phyloP scores from a whole-genome alignment of 495 filamentous ascomycete species.

The Bathelium albidoporum region DNA sequence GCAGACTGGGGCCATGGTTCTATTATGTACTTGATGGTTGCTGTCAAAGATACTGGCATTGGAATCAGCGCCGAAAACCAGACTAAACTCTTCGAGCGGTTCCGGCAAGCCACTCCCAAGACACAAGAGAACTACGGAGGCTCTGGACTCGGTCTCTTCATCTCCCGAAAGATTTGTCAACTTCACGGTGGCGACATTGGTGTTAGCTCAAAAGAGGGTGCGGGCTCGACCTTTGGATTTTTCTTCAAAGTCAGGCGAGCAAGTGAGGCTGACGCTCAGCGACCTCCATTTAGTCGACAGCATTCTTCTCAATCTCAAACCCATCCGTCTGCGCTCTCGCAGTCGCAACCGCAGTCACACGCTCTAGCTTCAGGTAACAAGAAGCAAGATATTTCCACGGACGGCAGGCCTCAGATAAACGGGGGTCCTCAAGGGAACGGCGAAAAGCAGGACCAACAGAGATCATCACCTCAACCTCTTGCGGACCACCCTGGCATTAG shows the following conservation, averaged over 20 bases:
- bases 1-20: slow-evolving; percentile 26
- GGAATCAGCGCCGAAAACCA: slow-evolving; percentile 27
- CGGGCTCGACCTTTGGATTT: slow-evolving; percentile 30
- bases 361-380: not conserved
- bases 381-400: not conserved
- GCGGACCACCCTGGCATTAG: not conserved
- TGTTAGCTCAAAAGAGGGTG: slow-evolving; percentile 26
- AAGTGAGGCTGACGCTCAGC: not conserved
- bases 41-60: slow-evolving; percentile 31
- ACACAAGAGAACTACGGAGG: slow-evolving; percentile 30
- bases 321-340: not conserved
- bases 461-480: not conserved
- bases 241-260: slow-evolving; percentile 26
- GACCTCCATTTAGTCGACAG: not conserved
- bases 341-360: not conserved
- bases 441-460: not conserved
- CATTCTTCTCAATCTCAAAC: not conserved
- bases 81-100: slow-evolving; percentile 27
- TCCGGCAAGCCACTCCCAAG: slow-evolving; percentile 31
- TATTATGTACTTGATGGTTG: slow-evolving; percentile 28
- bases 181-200: slow-evolving; percentile 33
- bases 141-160: slow-evolving; percentile 31
- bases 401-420: too few relatives aligned
- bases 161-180: slow-evolving; percentile 30
- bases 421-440: not conserved